Evolutionary conservation across 768 basidiomycete species (phyloP).

Genomic region (Kwoniella shandongensis): DNA sequence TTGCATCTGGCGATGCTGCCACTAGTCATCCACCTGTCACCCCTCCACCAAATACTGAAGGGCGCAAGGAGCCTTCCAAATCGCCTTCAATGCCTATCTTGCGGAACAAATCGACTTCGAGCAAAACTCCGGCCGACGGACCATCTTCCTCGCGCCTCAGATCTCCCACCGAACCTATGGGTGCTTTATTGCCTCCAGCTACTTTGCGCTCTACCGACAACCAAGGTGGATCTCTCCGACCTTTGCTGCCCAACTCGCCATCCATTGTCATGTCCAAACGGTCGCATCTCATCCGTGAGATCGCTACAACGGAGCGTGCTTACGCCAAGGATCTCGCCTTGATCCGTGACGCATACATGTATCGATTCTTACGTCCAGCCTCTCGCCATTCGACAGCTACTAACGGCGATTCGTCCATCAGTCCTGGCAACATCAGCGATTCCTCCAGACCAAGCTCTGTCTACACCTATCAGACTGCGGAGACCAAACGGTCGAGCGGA

Average conservation of each 20-base stretch:
- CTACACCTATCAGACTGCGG: slow-evolving; percentile 42
- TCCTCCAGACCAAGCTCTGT: slow-evolving; percentile 31
- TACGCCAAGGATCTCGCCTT: slow-evolving; percentile 53
- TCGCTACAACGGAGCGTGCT: slow-evolving; percentile 49
- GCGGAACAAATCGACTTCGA: slow-evolving; percentile 5
- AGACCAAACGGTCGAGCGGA: slow-evolving; percentile 30
- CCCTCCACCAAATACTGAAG: background rate
- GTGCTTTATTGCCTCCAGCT: slow-evolving; percentile 22
- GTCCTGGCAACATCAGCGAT: slow-evolving; percentile 23
- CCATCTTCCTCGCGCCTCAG: background rate
- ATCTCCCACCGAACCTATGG: background rate
- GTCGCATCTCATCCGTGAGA: slow-evolving; percentile 52
- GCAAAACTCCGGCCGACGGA: background rate
- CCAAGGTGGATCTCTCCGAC: slow-evolving; percentile 6
- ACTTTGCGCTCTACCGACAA: slow-evolving; percentile 24
- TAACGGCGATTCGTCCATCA: slow-evolving; percentile 22
- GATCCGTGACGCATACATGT: slow-evolving; percentile 51
- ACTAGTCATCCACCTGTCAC: slow-evolving; percentile 14
- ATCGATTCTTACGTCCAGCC: slow-evolving; percentile 34
- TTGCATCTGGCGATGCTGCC: background rate
- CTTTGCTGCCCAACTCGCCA: slow-evolving; percentile 13
- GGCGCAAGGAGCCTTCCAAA: slow-evolving; percentile 10
- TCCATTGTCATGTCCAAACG: slow-evolving; percentile 43
- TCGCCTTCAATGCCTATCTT: slow-evolving; percentile 16
- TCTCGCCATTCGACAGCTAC: slow-evolving; percentile 28